Conservation (phyloP, 306 rosid species). For the Prosopis cineraria region DNA sequence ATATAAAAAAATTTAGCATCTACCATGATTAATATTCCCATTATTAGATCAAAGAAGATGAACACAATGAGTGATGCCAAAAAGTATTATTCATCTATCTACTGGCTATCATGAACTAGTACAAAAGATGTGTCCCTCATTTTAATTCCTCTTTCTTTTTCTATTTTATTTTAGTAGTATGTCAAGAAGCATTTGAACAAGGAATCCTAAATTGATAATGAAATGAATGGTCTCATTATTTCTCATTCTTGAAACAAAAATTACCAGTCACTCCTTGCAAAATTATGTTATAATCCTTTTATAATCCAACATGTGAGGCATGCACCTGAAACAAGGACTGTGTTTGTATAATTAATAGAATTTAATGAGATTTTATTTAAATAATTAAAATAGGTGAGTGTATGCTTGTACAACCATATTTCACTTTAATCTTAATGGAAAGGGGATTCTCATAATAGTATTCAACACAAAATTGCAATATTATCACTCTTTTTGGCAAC, state of each 20-base stretch:
- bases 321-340: background rate
- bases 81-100: background rate
- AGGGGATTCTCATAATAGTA: background rate
- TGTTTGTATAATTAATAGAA: slow-evolving; percentile 16
- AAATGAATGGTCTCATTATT: slow-evolving; percentile 2
- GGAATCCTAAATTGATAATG: slow-evolving; percentile 12
- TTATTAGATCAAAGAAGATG: background rate
- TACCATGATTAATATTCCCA: background rate
- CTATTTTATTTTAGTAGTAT: slow-evolving; percentile 12
- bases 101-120: background rate
- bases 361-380: slow-evolving; percentile 1
- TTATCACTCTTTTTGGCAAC: no score
- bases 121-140: slow-evolving; percentile 8
- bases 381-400: background rate
- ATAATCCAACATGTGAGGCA: background rate
- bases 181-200: slow-evolving; percentile 5
- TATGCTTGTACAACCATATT: background rate
- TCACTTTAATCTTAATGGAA: background rate
- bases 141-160: background rate
- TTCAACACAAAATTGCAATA: no score
- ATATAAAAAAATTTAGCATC: slow-evolving; percentile 13
- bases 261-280: slow-evolving; percentile 1
- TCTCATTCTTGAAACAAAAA: slow-evolving; percentile 2
- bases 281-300: background rate
- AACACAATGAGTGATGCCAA: background rate